Percentiles rank a stretch among this genome's conserved stretches.
phyloP scores from a whole-genome alignment of 352 stramenopile genomes.

The Phytopythium kandeliae region DNA sequence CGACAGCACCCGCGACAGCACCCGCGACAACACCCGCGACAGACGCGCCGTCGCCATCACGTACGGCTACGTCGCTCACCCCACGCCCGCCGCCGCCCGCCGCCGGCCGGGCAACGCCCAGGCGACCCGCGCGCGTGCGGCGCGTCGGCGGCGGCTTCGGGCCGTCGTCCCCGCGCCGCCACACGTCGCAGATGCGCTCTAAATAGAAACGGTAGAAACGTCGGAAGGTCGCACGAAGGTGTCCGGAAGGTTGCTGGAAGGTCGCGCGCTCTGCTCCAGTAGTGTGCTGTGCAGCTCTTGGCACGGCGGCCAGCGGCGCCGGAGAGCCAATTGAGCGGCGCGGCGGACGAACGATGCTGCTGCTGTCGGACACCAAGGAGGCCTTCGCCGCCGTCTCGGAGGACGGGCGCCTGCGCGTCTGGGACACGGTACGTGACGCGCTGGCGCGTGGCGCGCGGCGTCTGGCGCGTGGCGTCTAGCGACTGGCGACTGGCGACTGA shows the following conservation, averaged over 20 bases:
- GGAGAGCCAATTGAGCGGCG: slow-evolving; percentile 8
- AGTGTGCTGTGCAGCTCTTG: slow-evolving; percentile 7
- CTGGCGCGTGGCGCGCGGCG: neutral
- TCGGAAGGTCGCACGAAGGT: slow-evolving; percentile 25
- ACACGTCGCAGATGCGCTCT: slow-evolving; percentile 14
- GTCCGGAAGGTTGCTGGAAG: slow-evolving; percentile 19
- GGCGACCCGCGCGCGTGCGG: slow-evolving; percentile 26
- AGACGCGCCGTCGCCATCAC: no score
- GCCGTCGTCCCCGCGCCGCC: no score
- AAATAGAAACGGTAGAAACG: slow-evolving; percentile 4
- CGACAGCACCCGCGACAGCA: neutral
- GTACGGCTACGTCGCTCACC: neutral
- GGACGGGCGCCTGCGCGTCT: slow-evolving; percentile 80
- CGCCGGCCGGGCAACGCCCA: slow-evolving; percentile 1
- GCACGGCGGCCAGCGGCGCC: slow-evolving; percentile 9
- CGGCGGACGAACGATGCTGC: slow-evolving; percentile 39
- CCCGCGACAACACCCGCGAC: neutral
- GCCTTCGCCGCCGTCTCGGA: slow-evolving; percentile 76
- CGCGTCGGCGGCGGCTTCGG: slow-evolving; percentile 59
- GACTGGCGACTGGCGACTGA: neutral
- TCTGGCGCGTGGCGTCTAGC: no score
- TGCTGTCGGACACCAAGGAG: slow-evolving; percentile 70
- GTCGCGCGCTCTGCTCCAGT: slow-evolving; percentile 58
- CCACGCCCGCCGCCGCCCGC: neutral
- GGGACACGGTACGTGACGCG: slow-evolving; percentile 56